Evolutionary conservation across 2,329 filamentous ascomycete species (phyloP).

Genomic region (Malbranchea cinnamomea): DNA sequence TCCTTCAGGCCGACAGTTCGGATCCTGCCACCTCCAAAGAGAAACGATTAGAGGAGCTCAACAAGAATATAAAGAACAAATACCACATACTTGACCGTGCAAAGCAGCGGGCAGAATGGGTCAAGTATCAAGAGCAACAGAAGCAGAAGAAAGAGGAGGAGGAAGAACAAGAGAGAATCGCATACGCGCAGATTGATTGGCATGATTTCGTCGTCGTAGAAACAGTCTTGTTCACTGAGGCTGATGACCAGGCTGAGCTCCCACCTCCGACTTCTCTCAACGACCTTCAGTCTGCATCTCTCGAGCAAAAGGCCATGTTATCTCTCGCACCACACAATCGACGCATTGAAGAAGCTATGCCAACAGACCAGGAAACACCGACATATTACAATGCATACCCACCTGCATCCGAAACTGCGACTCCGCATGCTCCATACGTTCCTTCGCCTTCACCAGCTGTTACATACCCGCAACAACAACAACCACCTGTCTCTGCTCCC

Average conservation of each 20-base stretch:
- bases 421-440: conserved; percentile 19
- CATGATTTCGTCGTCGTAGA: conserved; percentile 94
- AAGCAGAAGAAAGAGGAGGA: conserved; percentile 81
- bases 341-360: conserved; percentile 90
- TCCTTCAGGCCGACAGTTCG: conserved; percentile 53
- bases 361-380: conserved; percentile 49
- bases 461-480: too few species aligned
- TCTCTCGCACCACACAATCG: conserved; percentile 62
- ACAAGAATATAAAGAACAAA: conserved; percentile 62
- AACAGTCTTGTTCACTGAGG: conserved; percentile 80
- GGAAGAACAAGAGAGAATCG: conserved; percentile 62
- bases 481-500: conserved; percentile 19
- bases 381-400: conserved; percentile 39
- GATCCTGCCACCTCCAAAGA: conserved; percentile 58
- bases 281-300: conserved; percentile 82
- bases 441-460: conserved; percentile 15
- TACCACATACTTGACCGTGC: conserved; percentile 67
- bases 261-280: conserved; percentile 79
- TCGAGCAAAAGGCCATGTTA: conserved; percentile 88
- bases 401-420: conserved; percentile 23
- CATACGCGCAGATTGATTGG: conserved; percentile 87
- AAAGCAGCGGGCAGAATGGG: conserved; percentile 74
- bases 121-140: conserved; percentile 69
- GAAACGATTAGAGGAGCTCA: conserved; percentile 55
- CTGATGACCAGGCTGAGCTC: conserved; percentile 71